Base-by-base conservation (phyloP, 31 red algal species). In the Endocladia muricata region DNA sequence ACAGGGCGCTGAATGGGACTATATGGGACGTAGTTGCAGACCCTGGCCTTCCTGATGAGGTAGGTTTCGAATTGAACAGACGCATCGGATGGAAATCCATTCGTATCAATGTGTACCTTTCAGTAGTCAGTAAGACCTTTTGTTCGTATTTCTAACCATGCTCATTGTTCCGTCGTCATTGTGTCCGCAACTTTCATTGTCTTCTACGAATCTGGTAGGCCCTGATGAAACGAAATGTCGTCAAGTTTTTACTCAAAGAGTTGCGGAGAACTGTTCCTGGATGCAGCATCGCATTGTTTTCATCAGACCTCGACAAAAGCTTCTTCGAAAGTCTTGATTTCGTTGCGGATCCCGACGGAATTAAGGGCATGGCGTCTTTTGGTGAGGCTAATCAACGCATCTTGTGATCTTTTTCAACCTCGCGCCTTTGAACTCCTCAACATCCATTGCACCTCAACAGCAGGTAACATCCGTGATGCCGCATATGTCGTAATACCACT, bases 1-100 rank as follows among this genome's bases (percentile, higher is more conserved):
- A 96, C 70, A 64, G 67, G 11, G 85, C 93, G 1, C 68, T 91
- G 15, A 96, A 96, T 49, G 93, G 72, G n/a, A 96, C 93, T 7
- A 85, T 96, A 39, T 90, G 87, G 81, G 93, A 96, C 41, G 79
- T 96, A 29, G 85, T 96, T 22, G 68, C 83, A 15, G 93, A 96
- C 84, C 87, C 82, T 37, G 47, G 48, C 42, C 87, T 96, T 55
- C 93, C 93, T 0, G 79, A 96, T 52, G 84, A 84, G 84, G 91
- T 94, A 72, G 54, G 90, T 77, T 74, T 26, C 37, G 7, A 21
- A 7, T 23, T 51, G n/a, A n/a, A 23, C 59, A 63, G 8, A 63
- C n/a, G n/a, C n/a, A n/a, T n/a, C n/a, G n/a, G n/a, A n/a, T n/a
- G n/a, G n/a, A n/a, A n/a, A n/a, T n/a, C 11, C 59, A 8, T 8